Conservation (phyloP, 768 basidiomycete genomes). For the Podaxis carcinomalis region DNA sequence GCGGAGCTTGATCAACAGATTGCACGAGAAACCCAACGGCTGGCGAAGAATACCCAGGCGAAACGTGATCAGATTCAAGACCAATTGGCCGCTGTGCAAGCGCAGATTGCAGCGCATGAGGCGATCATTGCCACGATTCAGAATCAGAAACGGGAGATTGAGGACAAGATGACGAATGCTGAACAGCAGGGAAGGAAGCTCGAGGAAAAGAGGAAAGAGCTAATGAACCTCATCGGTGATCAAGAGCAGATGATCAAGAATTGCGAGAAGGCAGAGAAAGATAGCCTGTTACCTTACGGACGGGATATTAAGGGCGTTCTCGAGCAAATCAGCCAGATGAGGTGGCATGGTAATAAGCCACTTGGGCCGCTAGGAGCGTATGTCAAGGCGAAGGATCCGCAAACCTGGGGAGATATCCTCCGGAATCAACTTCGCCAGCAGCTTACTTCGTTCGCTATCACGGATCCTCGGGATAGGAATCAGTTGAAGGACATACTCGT, state of each 20-base stretch:
- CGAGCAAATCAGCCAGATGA: conserved; percentile 41
- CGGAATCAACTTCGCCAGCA: conserved; percentile 50
- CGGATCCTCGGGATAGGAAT: conserved; percentile 57
- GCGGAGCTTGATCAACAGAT: conserved; percentile 45
- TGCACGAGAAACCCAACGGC: conserved; percentile 44
- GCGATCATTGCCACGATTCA: conserved; percentile 22
- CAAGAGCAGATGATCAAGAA: conserved; percentile 46
- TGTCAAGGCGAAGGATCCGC: conserved; percentile 68
- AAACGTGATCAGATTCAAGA: conserved; percentile 56
- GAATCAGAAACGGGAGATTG: conserved; percentile 28
- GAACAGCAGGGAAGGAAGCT: conserved; percentile 31
- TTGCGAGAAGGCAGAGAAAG: conserved; percentile 48
- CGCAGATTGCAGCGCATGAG: conserved; percentile 35
- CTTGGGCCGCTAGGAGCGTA: conserved; percentile 78
- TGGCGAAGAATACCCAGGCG: conserved; percentile 53
- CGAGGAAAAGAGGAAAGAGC: conserved; percentile 25
- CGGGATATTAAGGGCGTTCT: conserved; percentile 54
- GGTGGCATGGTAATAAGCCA: conserved; percentile 64
- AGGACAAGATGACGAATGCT: conserved; percentile 23
- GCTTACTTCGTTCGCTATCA: conserved; percentile 73
- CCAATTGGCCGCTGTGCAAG: conserved; percentile 44
- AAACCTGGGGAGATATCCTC: conserved; percentile 63
- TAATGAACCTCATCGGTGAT: conserved; percentile 39
- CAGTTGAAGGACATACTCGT: conserved; percentile 54
- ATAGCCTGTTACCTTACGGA: conserved; percentile 61